phyloP scores from a whole-genome alignment of 139 green algal genomes.

The Chlamydomonas applanata region DNA sequence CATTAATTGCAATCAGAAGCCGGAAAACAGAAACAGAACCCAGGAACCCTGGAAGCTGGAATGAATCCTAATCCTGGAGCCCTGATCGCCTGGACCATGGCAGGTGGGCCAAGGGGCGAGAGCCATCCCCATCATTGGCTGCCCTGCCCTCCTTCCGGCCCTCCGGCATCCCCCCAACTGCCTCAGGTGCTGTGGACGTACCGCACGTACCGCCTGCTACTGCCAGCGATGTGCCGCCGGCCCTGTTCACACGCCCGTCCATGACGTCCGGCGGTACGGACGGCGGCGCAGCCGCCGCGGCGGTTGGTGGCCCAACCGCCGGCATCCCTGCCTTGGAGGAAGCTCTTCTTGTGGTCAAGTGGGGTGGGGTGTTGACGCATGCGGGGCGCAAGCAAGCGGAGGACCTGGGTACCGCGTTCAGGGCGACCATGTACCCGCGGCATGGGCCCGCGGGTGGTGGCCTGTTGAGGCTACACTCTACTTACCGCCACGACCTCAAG shows the following conservation, averaged over 20 bases:
- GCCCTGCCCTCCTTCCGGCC: no score
- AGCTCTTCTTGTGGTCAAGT: constrained; percentile 56
- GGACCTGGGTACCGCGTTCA: constrained; percentile 63
- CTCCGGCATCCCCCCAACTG: no score
- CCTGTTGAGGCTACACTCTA: constrained; percentile 95
- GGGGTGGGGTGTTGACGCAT: constrained; percentile 49
- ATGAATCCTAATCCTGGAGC: no score
- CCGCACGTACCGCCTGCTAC: no score
- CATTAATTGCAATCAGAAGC: no score
- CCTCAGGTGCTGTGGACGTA: background rate
- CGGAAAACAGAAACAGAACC: no score
- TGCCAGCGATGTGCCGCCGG: no score
- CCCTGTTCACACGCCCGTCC: no score
- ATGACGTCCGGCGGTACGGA: background rate
- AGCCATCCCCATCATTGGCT: no score
- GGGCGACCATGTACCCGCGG: constrained; percentile 10
- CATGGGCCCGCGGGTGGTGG: constrained; percentile 45
- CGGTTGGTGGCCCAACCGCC: background rate
- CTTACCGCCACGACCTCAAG: constrained; percentile 98
- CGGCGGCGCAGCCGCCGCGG: background rate
- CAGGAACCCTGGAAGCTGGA: no score
- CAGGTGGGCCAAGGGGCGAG: no score
- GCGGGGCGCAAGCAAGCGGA: constrained; percentile 79
- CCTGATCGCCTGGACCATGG: no score
- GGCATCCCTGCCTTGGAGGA: constrained; percentile 27